Conservation (phyloP, 345 rosid species). For the Luvunga scandens region DNA sequence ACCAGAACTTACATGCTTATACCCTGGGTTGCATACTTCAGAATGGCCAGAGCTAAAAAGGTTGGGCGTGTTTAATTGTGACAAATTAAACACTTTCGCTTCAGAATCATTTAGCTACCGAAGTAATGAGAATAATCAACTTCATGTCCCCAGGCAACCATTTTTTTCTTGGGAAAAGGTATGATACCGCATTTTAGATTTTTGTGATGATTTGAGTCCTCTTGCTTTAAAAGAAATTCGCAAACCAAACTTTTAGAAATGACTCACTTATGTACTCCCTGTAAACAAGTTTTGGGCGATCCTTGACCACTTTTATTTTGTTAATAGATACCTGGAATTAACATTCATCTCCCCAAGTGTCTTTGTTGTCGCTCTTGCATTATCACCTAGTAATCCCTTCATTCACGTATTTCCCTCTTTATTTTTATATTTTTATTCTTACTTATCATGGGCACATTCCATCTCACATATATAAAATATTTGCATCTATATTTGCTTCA, state of each 20-base stretch:
- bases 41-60: conserved; percentile 21
- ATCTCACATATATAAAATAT: no score
- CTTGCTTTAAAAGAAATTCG: neutral
- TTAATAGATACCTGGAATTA: no score
- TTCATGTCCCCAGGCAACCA: neutral
- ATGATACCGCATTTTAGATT: neutral
- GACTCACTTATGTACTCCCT: no score
- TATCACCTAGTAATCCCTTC: no score
- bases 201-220: neutral
- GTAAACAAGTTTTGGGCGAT: no score
- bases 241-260: no score
- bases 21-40: conserved; percentile 13
- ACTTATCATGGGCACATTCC: no score
- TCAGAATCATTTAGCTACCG: neutral
- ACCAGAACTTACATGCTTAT: conserved; percentile 21
- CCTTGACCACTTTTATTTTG: no score
- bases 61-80: neutral
- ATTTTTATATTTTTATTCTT: no score
- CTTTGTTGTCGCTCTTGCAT: no score
- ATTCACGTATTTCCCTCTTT: no score
- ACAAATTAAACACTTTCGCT: neutral
- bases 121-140: neutral
- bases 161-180: conserved; percentile 12
- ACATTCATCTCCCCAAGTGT: no score
- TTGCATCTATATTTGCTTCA: neutral